Base-by-base conservation (phyloP, 176 grass and related monocot genomes). In the Pontederia crassipes region DNA sequence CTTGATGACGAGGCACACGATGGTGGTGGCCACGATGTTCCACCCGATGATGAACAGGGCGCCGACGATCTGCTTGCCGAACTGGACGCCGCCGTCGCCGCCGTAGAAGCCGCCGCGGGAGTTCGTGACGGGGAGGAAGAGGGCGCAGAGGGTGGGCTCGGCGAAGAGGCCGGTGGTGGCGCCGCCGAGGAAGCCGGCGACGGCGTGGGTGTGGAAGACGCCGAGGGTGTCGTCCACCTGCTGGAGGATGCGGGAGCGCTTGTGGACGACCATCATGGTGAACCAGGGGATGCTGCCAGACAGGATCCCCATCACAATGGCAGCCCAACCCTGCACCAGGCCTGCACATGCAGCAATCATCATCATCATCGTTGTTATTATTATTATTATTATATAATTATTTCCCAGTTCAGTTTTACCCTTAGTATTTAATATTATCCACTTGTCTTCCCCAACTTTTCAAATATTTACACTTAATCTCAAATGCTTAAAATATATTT, bases 181-280 rank as follows among this genome's bases (percentile, higher is more conserved):
- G 45, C 91, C 91, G 13, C 91, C 91, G 0, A 96, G 72, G 75
- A 96, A 87, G 0, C 91, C 91, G 0, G 91, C 91, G 4, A 96
- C 91, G 4, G 91, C 91, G 72, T 90, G 91, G 62, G 91, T 90
- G 86, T 96, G 91, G 71, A 96, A 96, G 53, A 96, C 91, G 35
- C 83, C 86, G 24, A 96, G 80, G 8, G 91, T 96, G 81, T 96
- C 91, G 68, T 96, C 91, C 10, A 96, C 87, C 1, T 85, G 63
- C 84, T 80, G 78, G 17, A 96, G 78, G 17, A 96, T 62, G 8
- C 15, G 65, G 15, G 82, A 89, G 0, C 86, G 83, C 78, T 96
- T 96, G 81, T 96, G 91, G 20, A 96, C 91, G 28, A 96, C 79
- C 91, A 96, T 96, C 91, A 96, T 96, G 14, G 86, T 96, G 78